These are phyloP conservation scores for Rhynchospora tenuis DNA, from an alignment of 176 grass and related monocot species.

Conservation along the genomic window DNA sequence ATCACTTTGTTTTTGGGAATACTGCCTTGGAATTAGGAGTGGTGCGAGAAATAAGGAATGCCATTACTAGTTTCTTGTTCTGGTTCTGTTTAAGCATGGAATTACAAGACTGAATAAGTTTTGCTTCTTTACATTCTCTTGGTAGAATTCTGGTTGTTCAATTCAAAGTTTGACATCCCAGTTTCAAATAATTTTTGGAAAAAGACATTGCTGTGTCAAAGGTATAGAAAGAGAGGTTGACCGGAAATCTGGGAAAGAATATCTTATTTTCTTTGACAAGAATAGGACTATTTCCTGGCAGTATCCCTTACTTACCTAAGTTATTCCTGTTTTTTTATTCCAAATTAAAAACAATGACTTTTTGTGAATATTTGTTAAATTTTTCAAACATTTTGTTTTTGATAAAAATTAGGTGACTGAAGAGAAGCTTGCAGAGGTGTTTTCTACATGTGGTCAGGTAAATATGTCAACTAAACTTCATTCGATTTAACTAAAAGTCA, in stretches of 20 bases:
- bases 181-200: background rate
- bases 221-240: slow-evolving; percentile 9
- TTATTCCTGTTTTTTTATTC: slow-evolving; percentile 4
- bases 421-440: slow-evolving; percentile 92
- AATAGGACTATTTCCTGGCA: background rate
- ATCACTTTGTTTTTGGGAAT: background rate
- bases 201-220: background rate
- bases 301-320: background rate
- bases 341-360: background rate
- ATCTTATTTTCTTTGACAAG: slow-evolving; percentile 7
- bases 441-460: slow-evolving; percentile 84
- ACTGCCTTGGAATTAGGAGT: background rate
- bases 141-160: slow-evolving; percentile 2
- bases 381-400: slow-evolving; percentile 6
- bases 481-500: background rate
- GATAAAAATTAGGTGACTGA: slow-evolving; percentile 64
- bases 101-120: background rate
- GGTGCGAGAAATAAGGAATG: background rate
- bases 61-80: slow-evolving; percentile 14
- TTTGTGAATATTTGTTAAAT: background rate
- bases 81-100: slow-evolving; percentile 13
- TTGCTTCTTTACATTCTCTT: background rate
- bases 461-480: slow-evolving; percentile 25
- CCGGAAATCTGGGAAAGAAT: slow-evolving; percentile 4
- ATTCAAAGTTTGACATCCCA: slow-evolving; percentile 18